Evolutionary conservation across 164 flowering plant genomes (phyloP).

Genomic region (Vitis labrusca): DNA sequence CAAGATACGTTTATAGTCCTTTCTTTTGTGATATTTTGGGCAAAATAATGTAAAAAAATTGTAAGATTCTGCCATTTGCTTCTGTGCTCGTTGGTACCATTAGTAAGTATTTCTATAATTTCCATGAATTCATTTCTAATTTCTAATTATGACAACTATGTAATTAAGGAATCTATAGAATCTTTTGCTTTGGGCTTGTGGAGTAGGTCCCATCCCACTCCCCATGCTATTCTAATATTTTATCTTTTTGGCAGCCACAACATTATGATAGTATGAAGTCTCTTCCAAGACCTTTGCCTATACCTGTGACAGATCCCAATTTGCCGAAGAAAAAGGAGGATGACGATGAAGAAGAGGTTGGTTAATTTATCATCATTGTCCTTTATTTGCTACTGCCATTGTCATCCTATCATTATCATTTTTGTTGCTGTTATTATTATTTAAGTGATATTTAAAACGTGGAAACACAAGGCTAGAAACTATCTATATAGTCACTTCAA

Average conservation of each 20-base stretch:
- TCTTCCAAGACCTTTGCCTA: conserved; percentile 77
- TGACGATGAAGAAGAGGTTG: conserved; percentile 57
- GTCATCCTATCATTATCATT: neutral
- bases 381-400: neutral
- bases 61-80: too few species aligned
- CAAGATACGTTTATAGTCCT: too few species aligned
- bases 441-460: neutral
- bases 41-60: too few species aligned
- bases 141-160: too few species aligned
- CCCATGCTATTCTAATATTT: neutral
- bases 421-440: neutral
- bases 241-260: conserved; percentile 43
- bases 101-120: too few species aligned
- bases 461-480: neutral
- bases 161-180: too few species aligned
- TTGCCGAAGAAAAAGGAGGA: conserved; percentile 31
- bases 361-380: conserved; percentile 8
- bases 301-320: conserved; percentile 19
- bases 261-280: conserved; percentile 36
- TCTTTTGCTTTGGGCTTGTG: neutral
- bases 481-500: neutral
- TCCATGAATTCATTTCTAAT: too few species aligned
- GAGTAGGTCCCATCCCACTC: neutral
- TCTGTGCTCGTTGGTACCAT: too few species aligned
- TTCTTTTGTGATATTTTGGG: too few species aligned